Evolutionary conservation across 2,329 filamentous ascomycete genomes (phyloP).

Genomic region (Xylariaceae sp.): DNA sequence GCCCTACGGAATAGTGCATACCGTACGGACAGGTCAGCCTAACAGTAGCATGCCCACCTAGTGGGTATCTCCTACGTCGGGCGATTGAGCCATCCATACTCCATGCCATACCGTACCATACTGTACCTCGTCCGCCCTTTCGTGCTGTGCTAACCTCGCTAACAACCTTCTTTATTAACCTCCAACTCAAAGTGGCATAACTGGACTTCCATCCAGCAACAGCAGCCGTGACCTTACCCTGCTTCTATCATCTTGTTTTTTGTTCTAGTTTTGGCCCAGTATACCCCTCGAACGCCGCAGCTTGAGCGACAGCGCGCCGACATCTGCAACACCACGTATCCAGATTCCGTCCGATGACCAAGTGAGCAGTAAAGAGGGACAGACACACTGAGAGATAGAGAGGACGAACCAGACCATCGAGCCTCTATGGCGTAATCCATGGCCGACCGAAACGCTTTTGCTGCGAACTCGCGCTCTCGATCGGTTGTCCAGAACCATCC

Average conservation of each 20-base stretch:
- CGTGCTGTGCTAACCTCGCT: too few species aligned
- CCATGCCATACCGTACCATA: too few species aligned
- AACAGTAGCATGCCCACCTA: too few species aligned
- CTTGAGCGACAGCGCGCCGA: not conserved
- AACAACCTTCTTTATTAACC: not conserved
- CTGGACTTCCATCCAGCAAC: not conserved
- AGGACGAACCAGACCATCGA: constrained; percentile 7
- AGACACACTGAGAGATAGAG: not conserved
- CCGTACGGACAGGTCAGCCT: too few species aligned
- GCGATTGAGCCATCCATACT: too few species aligned
- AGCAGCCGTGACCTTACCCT: not conserved
- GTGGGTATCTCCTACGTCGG: too few species aligned
- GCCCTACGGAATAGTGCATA: constrained; percentile 1
- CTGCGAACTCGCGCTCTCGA: constrained; percentile 45
- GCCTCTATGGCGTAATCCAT: constrained; percentile 61
- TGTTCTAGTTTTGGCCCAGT: not conserved
- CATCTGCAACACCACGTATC: not conserved
- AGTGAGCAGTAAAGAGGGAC: not conserved
- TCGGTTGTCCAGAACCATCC: constrained; percentile 51
- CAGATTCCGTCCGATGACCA: not conserved
- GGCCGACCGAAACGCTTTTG: constrained; percentile 55
- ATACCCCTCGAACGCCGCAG: not conserved
- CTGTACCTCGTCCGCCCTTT: too few species aligned
- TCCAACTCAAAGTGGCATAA: not conserved
- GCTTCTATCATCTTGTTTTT: not conserved